Evolutionary conservation across 495 filamentous ascomycete species (phyloP).

Genomic region (Neurospora cerealis): DNA sequence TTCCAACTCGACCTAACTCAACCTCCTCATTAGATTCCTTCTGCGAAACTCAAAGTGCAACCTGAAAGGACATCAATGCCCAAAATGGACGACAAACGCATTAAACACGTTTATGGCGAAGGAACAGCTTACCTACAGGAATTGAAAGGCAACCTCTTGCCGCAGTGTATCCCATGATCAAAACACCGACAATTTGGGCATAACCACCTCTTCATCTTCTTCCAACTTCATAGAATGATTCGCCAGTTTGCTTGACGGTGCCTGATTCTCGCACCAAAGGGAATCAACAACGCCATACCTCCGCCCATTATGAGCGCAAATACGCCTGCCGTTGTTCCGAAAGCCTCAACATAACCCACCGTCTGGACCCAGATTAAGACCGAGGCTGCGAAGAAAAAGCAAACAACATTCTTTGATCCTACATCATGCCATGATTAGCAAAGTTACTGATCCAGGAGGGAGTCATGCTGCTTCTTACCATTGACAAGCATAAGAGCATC

Average conservation of each 20-base stretch:
- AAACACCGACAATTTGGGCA: not conserved
- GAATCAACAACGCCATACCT: conserved; percentile 21
- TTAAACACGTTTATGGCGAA: not conserved
- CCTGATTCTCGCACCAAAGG: conserved; percentile 19
- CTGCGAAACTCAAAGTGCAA: not conserved
- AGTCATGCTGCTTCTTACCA: conserved; percentile 9
- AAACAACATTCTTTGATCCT: conserved; percentile 25
- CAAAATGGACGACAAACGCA: not conserved
- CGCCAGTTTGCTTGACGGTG: conserved; percentile 21
- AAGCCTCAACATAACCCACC: conserved; percentile 39
- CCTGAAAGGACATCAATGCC: not conserved
- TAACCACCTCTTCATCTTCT: not conserved
- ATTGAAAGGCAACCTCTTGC: not conserved
- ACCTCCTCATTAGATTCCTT: not conserved
- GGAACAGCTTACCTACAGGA: not conserved
- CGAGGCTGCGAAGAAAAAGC: conserved; percentile 22
- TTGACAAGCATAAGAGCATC: conserved; percentile 29
- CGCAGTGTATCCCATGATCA: not conserved
- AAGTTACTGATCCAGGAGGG: not conserved
- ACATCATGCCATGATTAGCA: not conserved
- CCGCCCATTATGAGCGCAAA: conserved; percentile 20
- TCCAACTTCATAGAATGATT: conserved; percentile 16
- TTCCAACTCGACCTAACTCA: not conserved
- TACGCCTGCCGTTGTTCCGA: conserved; percentile 44
- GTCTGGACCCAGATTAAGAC: conserved; percentile 38